Conservation (phyloP, 768 basidiomycete species). For the Russula compacta region DNA sequence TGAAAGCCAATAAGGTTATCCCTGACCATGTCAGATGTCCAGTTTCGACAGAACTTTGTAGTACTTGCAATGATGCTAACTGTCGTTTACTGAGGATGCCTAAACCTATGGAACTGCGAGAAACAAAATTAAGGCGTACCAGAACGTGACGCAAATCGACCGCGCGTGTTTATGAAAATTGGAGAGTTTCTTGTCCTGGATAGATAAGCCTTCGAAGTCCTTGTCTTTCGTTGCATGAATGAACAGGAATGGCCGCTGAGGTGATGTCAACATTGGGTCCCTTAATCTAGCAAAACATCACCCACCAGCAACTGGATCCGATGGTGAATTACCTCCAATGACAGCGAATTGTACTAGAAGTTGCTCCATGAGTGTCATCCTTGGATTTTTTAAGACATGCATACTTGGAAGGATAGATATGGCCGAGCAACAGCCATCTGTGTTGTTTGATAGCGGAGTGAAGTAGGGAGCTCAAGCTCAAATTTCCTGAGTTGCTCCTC, state of each 20-base stretch:
- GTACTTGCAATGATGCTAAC: slow-evolving; percentile 15
- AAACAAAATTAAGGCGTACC: neutral
- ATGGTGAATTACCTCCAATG: slow-evolving; percentile 6
- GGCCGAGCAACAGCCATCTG: slow-evolving; percentile 17
- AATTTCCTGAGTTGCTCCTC: slow-evolving; percentile 20
- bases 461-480: slow-evolving; percentile 20
- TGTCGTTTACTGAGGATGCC: slow-evolving; percentile 18
- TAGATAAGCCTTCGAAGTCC: slow-evolving; percentile 3
- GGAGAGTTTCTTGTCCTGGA: slow-evolving; percentile 12
- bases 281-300: neutral
- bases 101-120: neutral
- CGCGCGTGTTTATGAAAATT: slow-evolving; percentile 14
- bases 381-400: neutral
- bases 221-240: slow-evolving; percentile 15
- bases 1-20: slow-evolving; percentile 10
- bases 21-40: slow-evolving; percentile 12
- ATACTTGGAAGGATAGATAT: slow-evolving; percentile 19
- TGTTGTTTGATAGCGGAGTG: slow-evolving; percentile 16
- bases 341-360: slow-evolving; percentile 15
- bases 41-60: slow-evolving; percentile 1
- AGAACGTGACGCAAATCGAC: slow-evolving; percentile 14
- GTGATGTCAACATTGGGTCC: neutral
- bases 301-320: slow-evolving; percentile 16
- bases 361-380: neutral
- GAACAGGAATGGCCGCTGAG: slow-evolving; percentile 19